Evolutionary conservation across 2,329 filamentous ascomycete species (phyloP).

Genomic region (Colletotrichum limetticola): DNA sequence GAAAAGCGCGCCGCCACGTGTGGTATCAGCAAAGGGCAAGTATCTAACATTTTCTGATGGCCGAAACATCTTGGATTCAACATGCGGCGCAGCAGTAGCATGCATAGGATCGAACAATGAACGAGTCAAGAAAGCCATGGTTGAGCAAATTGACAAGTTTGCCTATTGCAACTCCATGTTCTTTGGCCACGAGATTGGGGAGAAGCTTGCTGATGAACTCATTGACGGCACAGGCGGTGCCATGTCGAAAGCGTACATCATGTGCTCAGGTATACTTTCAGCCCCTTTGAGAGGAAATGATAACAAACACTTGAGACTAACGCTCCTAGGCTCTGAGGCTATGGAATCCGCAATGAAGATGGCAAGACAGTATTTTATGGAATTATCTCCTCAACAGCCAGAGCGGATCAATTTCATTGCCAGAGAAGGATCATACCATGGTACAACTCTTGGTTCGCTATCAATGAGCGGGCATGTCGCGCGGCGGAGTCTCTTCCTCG

Average conservation of each 20-base stretch:
- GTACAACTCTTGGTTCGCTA: conserved; percentile 75
- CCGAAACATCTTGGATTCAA: conserved; percentile 72
- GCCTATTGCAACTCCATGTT: conserved; percentile 52
- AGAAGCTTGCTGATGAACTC: conserved; percentile 48
- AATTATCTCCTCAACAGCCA: conserved; percentile 52
- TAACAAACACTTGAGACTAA: background rate
- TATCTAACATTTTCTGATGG: conserved; percentile 35
- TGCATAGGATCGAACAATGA: conserved; percentile 75
- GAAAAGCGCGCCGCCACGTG: conserved; percentile 21
- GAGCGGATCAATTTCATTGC: conserved; percentile 73
- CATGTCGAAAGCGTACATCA: conserved; percentile 52
- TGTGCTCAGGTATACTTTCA: conserved; percentile 35
- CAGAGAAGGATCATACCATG: conserved; percentile 76
- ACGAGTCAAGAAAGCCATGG: conserved; percentile 69
- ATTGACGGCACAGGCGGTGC: conserved; percentile 48
- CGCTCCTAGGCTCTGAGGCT: conserved; percentile 57
- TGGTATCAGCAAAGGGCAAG: conserved; percentile 34
- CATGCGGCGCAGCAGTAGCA: conserved; percentile 77
- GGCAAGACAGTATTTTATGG: conserved; percentile 60
- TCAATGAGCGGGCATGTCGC: conserved; percentile 70
- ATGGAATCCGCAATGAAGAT: conserved; percentile 61
- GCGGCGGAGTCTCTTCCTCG: conserved; percentile 70
- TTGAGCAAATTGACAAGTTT: conserved; percentile 66
- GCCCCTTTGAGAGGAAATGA: too few relatives aligned
- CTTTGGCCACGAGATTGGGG: conserved; percentile 62